phyloP scores from a whole-genome alignment of 108 stramenopile species.

The Licmophora abbreviata region DNA sequence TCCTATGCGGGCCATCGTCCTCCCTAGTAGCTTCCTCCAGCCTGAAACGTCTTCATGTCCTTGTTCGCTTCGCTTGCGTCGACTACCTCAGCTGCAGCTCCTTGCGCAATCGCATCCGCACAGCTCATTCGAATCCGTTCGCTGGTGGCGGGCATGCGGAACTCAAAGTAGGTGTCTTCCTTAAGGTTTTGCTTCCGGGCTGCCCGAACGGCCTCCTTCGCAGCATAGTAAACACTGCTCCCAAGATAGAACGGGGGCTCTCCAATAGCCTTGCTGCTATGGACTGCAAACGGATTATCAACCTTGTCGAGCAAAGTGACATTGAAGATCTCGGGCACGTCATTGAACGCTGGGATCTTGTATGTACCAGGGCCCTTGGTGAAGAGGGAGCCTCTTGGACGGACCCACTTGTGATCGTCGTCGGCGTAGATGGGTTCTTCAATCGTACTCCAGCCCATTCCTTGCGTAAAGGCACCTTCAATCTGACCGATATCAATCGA shows the following conservation, averaged over 20 bases:
- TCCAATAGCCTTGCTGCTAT: slow-evolving; percentile 93
- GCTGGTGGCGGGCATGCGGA: slow-evolving; percentile 82
- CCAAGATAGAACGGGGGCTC: slow-evolving; percentile 94
- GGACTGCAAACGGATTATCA: slow-evolving; percentile 87
- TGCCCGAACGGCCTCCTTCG: slow-evolving; percentile 81
- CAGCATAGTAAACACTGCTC: slow-evolving; percentile 84
- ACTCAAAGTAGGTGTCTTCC: slow-evolving; percentile 57
- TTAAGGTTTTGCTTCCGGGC: slow-evolving; percentile 42
- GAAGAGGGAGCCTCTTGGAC: slow-evolving; percentile 72
- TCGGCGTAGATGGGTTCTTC: slow-evolving; percentile 89
- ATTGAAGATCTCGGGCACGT: slow-evolving; percentile 85
- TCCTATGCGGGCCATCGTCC: background rate
- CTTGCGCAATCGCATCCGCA: slow-evolving; percentile 48
- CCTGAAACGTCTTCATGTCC: background rate
- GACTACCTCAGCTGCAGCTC: slow-evolving; percentile 12
- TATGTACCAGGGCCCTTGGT: slow-evolving; percentile 94
- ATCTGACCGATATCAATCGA: slow-evolving; percentile 95
- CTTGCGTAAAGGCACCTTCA: slow-evolving; percentile 94
- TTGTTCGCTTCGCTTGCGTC: background rate
- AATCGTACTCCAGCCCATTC: slow-evolving; percentile 93
- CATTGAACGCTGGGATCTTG: slow-evolving; percentile 95
- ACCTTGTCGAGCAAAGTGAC: slow-evolving; percentile 78
- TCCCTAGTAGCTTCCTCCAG: background rate
- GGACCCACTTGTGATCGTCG: slow-evolving; percentile 89
- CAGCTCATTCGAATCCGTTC: slow-evolving; percentile 76